A percentile compares a stretch with the other conserved stretches of the same genome.
Conservation (phyloP, 2,329 filamentous ascomycete genomes). For the Alternaria brassicicola region DNA sequence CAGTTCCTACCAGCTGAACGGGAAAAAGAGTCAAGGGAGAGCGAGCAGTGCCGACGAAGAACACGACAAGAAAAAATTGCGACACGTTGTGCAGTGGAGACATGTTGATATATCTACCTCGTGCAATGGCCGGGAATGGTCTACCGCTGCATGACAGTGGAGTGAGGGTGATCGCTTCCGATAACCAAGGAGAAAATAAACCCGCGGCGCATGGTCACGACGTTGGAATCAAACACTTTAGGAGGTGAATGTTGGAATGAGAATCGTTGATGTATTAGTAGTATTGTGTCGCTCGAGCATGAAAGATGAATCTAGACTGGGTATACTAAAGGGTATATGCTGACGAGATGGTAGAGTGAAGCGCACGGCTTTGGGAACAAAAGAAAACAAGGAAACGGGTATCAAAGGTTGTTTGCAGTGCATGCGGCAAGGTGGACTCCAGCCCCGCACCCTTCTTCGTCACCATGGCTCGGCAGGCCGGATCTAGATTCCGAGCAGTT, state of each 20-base stretch:
- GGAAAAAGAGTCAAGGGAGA: neutral
- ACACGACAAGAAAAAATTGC: neutral
- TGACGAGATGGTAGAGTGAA: neutral
- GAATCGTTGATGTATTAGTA: slow-evolving; percentile 8
- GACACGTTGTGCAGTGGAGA: slow-evolving; percentile 2
- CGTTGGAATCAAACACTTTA: neutral
- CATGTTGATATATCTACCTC: slow-evolving; percentile 4
- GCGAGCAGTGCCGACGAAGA: neutral
- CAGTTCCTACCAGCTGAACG: neutral
- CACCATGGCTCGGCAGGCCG: slow-evolving; percentile 3
- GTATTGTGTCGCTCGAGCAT: neutral
- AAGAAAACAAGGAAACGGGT: slow-evolving; percentile 13
- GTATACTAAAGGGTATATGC: slow-evolving; percentile 12
- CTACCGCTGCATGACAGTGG: slow-evolving; percentile 12
- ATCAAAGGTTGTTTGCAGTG: slow-evolving; percentile 7
- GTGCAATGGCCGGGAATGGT: slow-evolving; percentile 13
- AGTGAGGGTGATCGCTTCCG: slow-evolving; percentile 20
- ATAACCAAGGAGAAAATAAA: neutral
- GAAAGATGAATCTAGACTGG: slow-evolving; percentile 2
- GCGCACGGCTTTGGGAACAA: slow-evolving; percentile 7
- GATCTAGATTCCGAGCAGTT: slow-evolving; percentile 10
- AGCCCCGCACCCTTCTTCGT: slow-evolving; percentile 16
- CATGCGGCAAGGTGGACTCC: neutral
- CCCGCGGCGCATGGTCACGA: slow-evolving; percentile 6
- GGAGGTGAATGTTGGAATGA: neutral